A percentile compares a stretch with the other conserved stretches of the same genome.
Evolutionary conservation across 805 yeast species (phyloP).

Genomic region (Pichia californica): DNA sequence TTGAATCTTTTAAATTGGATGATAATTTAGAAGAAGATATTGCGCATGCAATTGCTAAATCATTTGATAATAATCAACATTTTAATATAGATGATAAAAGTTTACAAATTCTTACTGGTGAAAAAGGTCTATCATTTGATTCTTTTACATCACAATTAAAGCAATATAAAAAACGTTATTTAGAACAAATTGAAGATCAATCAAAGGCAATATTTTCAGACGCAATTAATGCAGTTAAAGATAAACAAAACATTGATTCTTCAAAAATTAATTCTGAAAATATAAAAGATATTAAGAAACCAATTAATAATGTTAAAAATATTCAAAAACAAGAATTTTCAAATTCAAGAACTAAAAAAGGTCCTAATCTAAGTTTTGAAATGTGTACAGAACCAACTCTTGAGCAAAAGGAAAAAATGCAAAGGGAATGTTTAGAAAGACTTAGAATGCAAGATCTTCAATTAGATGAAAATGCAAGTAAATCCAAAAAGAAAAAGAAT

Average conservation of each 20-base stretch:
- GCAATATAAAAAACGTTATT: conserved; percentile 2
- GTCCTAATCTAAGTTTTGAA: not conserved
- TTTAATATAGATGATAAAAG: conserved; percentile 1
- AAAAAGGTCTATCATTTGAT: not conserved
- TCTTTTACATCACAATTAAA: not conserved
- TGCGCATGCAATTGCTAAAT: conserved; percentile 16
- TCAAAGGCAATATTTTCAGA: not conserved
- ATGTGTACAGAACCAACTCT: not conserved
- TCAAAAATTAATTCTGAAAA: too few species aligned
- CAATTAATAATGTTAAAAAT: too few species aligned
- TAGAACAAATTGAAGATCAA: conserved; percentile 2
- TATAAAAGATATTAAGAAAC: too few species aligned
- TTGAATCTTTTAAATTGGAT: conserved; percentile 20
- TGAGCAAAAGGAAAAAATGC: conserved; percentile 3
- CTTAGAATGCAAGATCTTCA: not conserved
- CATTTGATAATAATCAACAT: conserved; percentile 12
- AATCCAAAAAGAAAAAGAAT: conserved; percentile 15
- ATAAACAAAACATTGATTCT: too few species aligned
- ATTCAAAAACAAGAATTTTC: too few species aligned
- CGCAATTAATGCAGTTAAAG: not conserved
- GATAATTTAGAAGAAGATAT: conserved; percentile 17
- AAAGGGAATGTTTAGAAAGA: conserved; percentile 4
- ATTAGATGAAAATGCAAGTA: conserved; percentile 1
- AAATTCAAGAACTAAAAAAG: too few species aligned
- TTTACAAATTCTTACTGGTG: not conserved